phyloP scores from a whole-genome alignment of 805 yeast species.

The Phaffomyces opuntiae region DNA sequence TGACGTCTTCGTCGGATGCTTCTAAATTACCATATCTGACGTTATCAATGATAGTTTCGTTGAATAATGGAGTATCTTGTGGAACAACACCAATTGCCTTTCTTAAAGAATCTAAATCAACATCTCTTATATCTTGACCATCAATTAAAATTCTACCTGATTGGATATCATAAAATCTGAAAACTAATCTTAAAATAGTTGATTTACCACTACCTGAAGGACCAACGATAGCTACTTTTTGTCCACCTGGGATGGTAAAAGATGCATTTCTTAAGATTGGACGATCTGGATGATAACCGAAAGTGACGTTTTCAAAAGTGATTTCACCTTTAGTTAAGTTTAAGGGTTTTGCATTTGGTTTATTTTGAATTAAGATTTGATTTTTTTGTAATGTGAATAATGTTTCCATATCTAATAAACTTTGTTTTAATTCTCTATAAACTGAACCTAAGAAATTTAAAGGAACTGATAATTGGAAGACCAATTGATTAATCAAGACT shows the following conservation, averaged over 20 bases:
- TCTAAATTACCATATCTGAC: constrained; percentile 76
- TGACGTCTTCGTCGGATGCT: constrained; percentile 69
- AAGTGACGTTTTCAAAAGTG: constrained; percentile 81
- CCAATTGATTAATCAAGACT: constrained; percentile 90
- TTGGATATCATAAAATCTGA: constrained; percentile 82
- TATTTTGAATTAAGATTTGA: constrained; percentile 57
- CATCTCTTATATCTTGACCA: constrained; percentile 77
- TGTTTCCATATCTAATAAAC: constrained; percentile 92
- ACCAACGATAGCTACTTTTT: constrained; percentile 91
- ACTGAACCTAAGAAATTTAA: constrained; percentile 92
- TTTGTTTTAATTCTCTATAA: constrained; percentile 89
- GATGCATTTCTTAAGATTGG: constrained; percentile 76
- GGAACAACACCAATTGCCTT: constrained; percentile 86
- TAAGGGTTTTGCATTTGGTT: constrained; percentile 56
- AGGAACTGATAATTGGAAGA: constrained; percentile 93
- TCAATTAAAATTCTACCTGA: constrained; percentile 76
- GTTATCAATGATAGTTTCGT: constrained; percentile 83
- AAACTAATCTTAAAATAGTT: constrained; percentile 74
- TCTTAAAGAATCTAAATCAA: constrained; percentile 71
- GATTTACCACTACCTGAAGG: constrained; percentile 96
- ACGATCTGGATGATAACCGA: constrained; percentile 86
- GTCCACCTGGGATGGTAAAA: constrained; percentile 84
- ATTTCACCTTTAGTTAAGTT: constrained; percentile 55
- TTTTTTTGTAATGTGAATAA: constrained; percentile 78
- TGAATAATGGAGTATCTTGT: constrained; percentile 94